phyloP scores from a whole-genome alignment of 2,329 filamentous ascomycete species.

The Colletotrichum sp. region DNA sequence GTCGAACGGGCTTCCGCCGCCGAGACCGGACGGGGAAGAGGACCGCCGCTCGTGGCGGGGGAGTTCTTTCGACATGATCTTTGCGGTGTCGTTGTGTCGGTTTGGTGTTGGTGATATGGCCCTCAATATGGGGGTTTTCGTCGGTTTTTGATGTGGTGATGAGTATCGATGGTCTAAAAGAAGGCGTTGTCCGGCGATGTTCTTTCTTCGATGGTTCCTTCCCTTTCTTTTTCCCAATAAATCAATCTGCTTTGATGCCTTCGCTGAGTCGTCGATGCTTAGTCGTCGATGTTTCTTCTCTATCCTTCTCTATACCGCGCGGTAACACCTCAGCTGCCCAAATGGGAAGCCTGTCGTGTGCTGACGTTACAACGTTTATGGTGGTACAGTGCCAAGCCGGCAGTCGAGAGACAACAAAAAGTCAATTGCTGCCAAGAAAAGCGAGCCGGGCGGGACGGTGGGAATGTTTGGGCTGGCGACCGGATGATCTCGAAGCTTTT shows the following conservation, averaged over 20 bases:
- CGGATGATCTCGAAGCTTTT: not conserved
- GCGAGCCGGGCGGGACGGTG: not conserved
- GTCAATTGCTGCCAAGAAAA: not conserved
- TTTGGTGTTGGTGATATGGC: not conserved
- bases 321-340: not conserved
- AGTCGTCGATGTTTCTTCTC: not conserved
- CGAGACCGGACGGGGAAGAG: not conserved
- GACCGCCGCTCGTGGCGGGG: constrained; percentile 11
- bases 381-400: constrained; percentile 15
- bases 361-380: not conserved
- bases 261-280: not conserved
- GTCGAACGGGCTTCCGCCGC: not conserved
- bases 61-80: constrained; percentile 6
- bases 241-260: not conserved
- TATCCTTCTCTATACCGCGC: not conserved
- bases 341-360: constrained; percentile 9
- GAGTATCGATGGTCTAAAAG: not conserved
- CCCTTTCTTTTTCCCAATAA: not conserved
- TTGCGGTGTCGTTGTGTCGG: not conserved
- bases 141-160: not conserved
- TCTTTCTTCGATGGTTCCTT: not conserved
- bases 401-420: not conserved
- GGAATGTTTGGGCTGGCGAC: not conserved
- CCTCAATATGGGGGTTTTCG: not conserved
- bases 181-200: not conserved